Conservation (phyloP, 2,329 filamentous ascomycete genomes). For the Fusarium beomiforme region DNA sequence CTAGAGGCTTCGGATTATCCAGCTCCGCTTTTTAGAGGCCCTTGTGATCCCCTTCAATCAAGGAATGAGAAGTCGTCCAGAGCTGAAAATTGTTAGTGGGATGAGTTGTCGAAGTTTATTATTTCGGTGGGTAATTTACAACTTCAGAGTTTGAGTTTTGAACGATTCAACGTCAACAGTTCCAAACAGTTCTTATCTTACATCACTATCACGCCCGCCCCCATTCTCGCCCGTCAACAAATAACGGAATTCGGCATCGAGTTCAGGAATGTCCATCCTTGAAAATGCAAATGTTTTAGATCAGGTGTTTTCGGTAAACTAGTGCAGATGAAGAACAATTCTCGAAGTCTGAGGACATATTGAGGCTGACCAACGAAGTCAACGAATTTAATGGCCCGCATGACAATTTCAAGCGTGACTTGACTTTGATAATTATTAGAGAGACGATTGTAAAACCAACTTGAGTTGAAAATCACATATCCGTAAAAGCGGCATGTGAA, state of each 20-base stretch:
- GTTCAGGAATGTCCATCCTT: neutral
- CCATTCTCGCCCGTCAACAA: neutral
- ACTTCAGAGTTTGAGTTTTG: neutral
- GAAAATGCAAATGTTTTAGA: neutral
- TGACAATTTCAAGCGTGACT: neutral
- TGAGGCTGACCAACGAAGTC: neutral
- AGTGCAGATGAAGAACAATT: neutral
- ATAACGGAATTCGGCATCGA: neutral
- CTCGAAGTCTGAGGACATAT: neutral
- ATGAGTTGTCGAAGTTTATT: neutral
- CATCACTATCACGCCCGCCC: neutral
- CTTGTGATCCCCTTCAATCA: conserved; percentile 1
- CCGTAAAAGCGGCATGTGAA: neutral
- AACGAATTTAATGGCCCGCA: neutral
- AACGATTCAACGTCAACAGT: neutral
- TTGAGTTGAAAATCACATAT: neutral
- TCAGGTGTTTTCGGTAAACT: neutral
- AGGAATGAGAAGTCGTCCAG: neutral
- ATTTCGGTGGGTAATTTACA: neutral
- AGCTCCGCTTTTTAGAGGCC: neutral
- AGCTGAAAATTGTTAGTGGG: neutral
- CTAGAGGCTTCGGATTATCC: neutral
- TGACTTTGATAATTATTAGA: neutral
- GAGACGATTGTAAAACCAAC: neutral
- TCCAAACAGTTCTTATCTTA: neutral